These are phyloP conservation scores for Tolypocladium cylindrosporum DNA, from an alignment of 2,329 filamentous ascomycete species.

Conservation along the genomic window DNA sequence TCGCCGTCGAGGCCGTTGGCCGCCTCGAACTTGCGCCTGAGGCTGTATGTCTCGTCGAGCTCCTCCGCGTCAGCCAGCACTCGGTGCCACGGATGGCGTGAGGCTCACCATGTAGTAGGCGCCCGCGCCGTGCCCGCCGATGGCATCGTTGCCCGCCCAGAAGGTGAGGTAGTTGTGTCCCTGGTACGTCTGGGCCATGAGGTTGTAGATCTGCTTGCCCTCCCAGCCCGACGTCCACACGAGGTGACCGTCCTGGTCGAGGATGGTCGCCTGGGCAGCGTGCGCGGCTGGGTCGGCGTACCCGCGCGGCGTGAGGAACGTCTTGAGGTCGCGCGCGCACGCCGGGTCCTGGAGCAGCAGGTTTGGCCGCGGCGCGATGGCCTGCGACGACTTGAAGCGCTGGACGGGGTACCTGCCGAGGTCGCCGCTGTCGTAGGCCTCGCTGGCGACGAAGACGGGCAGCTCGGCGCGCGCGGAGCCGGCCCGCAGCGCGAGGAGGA, in stretches of 20 bases:
- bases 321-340: conserved; percentile 22
- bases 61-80: background rate
- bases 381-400: conserved; percentile 4
- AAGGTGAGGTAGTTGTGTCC: conserved; percentile 9
- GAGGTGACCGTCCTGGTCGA: conserved; percentile 27
- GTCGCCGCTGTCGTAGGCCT: conserved; percentile 12
- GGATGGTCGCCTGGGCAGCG: conserved; percentile 26
- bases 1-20: conserved; percentile 17
- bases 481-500: background rate
- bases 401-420: conserved; percentile 15
- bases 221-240: conserved; percentile 21
- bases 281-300: conserved; percentile 14
- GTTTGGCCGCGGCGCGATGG: conserved; percentile 17
- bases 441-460: conserved; percentile 2
- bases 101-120: conserved; percentile 30
- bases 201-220: conserved; percentile 16
- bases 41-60: conserved; percentile 5
- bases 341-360: conserved; percentile 11
- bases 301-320: conserved; percentile 23
- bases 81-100: background rate
- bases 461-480: background rate
- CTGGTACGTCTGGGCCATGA: conserved; percentile 9
- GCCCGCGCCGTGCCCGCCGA: conserved; percentile 32
- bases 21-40: conserved; percentile 1
- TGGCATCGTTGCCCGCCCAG: conserved; percentile 26